These are phyloP conservation scores for Rhizomucor miehei DNA, from an alignment of 371 early-diverging fungal genomes.

Conservation along the genomic window DNA sequence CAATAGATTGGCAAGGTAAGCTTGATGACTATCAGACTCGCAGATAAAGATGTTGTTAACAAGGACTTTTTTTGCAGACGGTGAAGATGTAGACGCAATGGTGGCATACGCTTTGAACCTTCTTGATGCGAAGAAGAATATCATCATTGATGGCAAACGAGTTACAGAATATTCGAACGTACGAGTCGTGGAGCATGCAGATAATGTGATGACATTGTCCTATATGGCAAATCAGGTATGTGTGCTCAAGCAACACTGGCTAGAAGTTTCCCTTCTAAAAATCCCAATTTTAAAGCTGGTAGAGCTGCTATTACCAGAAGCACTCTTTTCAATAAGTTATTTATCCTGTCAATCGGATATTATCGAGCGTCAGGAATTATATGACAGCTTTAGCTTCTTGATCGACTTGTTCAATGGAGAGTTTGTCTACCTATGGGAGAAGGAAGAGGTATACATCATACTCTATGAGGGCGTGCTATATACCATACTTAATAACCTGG, in stretches of 20 bases:
- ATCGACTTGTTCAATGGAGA: slow-evolving; percentile 44
- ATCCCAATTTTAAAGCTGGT: slow-evolving; percentile 24
- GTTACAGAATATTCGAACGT: slow-evolving; percentile 36
- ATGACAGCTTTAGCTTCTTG: slow-evolving; percentile 38
- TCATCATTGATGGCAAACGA: slow-evolving; percentile 40
- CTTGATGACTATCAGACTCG: neutral
- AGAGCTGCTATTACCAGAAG: slow-evolving; percentile 41
- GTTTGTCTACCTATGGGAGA: slow-evolving; percentile 46
- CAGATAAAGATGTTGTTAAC: neutral
- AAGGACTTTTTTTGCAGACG: slow-evolving; percentile 20
- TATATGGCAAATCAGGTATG: slow-evolving; percentile 46
- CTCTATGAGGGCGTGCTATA: no score
- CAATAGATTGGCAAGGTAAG: slow-evolving; percentile 44
- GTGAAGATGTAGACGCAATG: slow-evolving; percentile 39
- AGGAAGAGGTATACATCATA: slow-evolving; percentile 31
- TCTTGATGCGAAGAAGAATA: slow-evolving; percentile 35
- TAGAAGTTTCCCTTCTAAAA: no score
- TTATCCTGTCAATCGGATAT: slow-evolving; percentile 16
- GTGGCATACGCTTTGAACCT: slow-evolving; percentile 36
- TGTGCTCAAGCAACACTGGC: neutral
- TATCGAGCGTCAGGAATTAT: slow-evolving; percentile 20
- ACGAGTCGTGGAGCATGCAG: slow-evolving; percentile 47
- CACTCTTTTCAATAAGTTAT: slow-evolving; percentile 42
- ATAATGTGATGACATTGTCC: slow-evolving; percentile 48
- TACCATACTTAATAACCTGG: neutral